Percentiles rank a stretch among this genome's conserved stretches.
phyloP scores from a whole-genome alignment of 1,284 basidiomycete species.

The Melampsora larici-populina region DNA sequence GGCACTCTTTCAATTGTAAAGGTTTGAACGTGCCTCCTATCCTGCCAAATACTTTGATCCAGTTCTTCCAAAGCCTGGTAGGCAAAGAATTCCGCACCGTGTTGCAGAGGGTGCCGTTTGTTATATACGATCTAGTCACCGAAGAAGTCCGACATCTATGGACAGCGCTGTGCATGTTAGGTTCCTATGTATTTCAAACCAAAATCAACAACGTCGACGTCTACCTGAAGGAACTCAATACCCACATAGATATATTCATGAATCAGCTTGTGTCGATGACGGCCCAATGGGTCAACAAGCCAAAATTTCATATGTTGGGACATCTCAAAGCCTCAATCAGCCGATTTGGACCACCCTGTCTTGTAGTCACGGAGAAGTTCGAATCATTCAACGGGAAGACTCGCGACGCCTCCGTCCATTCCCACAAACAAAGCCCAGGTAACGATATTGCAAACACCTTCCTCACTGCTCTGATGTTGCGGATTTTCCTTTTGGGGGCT shows the following conservation, averaged over 20 bases:
- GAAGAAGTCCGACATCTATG: conserved; percentile 49
- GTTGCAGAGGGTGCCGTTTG: conserved; percentile 55
- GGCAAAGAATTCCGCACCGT: conserved; percentile 55
- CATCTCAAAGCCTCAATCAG: conserved; percentile 47
- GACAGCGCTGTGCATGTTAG: conserved; percentile 52
- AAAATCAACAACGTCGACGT: conserved; percentile 53
- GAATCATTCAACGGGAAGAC: conserved; percentile 5
- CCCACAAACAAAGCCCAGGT: neutral
- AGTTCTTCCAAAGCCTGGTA: conserved; percentile 52
- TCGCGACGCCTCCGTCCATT: conserved; percentile 3
- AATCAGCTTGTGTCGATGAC: conserved; percentile 51
- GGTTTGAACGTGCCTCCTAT: conserved; percentile 49
- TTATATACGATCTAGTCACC: conserved; percentile 52
- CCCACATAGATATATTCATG: conserved; percentile 53
- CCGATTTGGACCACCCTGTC: neutral
- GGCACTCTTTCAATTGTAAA: conserved; percentile 48
- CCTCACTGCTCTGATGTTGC: neutral
- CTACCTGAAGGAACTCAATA: conserved; percentile 47
- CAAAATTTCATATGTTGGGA: conserved; percentile 53
- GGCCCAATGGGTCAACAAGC: conserved; percentile 56
- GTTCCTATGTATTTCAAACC: conserved; percentile 55
- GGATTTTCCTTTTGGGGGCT: conserved; percentile 53
- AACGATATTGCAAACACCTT: neutral
- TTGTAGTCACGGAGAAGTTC: neutral
- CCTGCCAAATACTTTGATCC: conserved; percentile 50